Evolutionary conservation across 2,329 filamentous ascomycete genomes (phyloP).

Genomic region (Calonectria naviculata): DNA sequence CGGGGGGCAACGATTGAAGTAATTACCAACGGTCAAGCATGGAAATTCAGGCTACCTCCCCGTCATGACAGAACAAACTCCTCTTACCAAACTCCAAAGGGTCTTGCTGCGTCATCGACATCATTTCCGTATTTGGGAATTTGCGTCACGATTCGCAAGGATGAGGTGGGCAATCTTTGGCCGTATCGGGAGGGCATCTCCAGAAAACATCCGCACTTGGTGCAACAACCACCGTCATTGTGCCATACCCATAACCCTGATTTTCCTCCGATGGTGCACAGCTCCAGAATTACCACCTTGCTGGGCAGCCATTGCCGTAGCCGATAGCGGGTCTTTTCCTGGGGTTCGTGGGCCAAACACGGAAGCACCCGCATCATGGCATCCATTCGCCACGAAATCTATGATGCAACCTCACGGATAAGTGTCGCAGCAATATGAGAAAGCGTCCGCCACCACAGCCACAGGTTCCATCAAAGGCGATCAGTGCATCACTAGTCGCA

Average conservation of each 20-base stretch:
- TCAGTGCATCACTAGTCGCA: slow-evolving; percentile 27
- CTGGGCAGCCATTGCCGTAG: neutral
- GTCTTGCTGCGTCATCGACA: slow-evolving; percentile 5
- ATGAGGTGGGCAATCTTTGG: neutral
- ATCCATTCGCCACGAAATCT: slow-evolving; percentile 23
- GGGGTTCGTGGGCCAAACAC: neutral
- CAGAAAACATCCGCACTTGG: neutral
- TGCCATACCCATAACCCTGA: slow-evolving; percentile 29
- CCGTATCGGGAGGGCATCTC: neutral
- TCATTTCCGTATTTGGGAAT: neutral
- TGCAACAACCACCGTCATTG: slow-evolving; percentile 29
- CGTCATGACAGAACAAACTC: neutral
- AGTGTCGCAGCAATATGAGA: slow-evolving; percentile 21
- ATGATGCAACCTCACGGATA: slow-evolving; percentile 25
- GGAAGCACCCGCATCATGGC: neutral
- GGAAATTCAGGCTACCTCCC: neutral
- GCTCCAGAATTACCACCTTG: slow-evolving; percentile 26
- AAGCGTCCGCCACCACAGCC: slow-evolving; percentile 38
- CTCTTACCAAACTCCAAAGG: neutral
- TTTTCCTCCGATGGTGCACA: slow-evolving; percentile 13
- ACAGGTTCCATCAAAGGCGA: slow-evolving; percentile 24
- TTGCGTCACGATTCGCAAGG: neutral
- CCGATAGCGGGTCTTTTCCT: neutral
- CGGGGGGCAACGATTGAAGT: neutral
- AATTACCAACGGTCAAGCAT: neutral